Evolutionary conservation across 202 grass and related monocot genomes (phyloP), one percentile per base, ranked within the genome.

Genomic region (Schoenoplectus triqueter): DNA sequence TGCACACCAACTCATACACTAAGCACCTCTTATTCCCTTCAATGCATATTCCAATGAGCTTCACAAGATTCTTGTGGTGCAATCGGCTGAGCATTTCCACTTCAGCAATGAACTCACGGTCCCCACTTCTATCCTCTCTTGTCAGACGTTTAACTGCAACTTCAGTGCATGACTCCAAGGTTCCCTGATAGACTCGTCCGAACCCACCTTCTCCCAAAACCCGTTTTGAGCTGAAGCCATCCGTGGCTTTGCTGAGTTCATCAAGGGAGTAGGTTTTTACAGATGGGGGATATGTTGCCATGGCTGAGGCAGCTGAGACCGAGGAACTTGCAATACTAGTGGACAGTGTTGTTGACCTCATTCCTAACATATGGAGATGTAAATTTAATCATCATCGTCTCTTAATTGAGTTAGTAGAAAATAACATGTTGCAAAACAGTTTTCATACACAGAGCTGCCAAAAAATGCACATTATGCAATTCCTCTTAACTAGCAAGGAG

Each of bases 41-140:
- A 62, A 89, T 96, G 85, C 96, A 99, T 84, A 96, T 94, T n/a
- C 97, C 97, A 83, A 99, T 90, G 69, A 99, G 51, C 85, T 99
- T 96, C 57, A 99, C 92, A 70, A 99, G 93, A 90, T 99, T 99
- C 39, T 89, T 89, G 78, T 99, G 97, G 84, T 99, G 92, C 82
- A 99, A 50, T 81, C 97, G 88, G 55, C 97, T 96, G 60, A 99
- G 91, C 87, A 96, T 99, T 86, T 96, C 97, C 42, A 99, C 90
- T 78, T 99, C 97, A 5, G 90, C 90, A 85, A 99, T 83, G 84
- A 99, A 99, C 81, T 96, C 95, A 51, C 88, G 90, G 47, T 90
- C 87, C 14, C 90, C 97, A 90, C 89, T 88, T 45, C 83, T 85
- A 78, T 94, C 92, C 61, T 91, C 90, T 77, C 85, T 92, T 15